These are phyloP conservation scores for Pestalotiopsis sp. DNA, from an alignment of 2,329 filamentous ascomycete genomes.

Conservation along the genomic window DNA sequence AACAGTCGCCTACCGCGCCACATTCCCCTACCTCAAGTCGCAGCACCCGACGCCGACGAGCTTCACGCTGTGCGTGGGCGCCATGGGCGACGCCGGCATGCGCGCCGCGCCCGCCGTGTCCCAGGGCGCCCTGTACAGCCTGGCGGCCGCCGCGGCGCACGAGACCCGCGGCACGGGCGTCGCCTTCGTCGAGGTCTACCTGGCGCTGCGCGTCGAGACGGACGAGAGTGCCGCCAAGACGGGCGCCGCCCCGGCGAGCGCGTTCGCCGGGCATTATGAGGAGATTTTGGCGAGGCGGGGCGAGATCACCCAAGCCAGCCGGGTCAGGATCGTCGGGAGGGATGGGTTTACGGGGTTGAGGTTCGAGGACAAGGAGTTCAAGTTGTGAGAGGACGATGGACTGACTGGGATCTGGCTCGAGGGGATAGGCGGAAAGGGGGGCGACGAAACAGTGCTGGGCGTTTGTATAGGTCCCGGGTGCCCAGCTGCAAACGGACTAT, in stretches of 20 bases:
- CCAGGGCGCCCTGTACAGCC: slow-evolving; percentile 40
- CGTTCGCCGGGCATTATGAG: slow-evolving; percentile 23
- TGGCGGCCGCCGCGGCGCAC: slow-evolving; percentile 31
- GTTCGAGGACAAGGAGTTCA: slow-evolving; percentile 5
- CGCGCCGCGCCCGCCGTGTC: slow-evolving; percentile 29
- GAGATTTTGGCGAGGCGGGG: slow-evolving; percentile 18
- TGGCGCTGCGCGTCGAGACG: slow-evolving; percentile 31
- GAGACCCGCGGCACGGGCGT: slow-evolving; percentile 35
- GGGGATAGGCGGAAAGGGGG: no score
- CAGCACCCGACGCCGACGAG: slow-evolving; percentile 24
- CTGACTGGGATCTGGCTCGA: background rate
- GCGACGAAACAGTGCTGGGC: no score
- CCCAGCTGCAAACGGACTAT: no score
- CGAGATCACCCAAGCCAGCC: slow-evolving; percentile 11
- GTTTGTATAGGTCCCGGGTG: no score
- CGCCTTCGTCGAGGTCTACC: slow-evolving; percentile 43
- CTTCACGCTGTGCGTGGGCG: slow-evolving; percentile 37
- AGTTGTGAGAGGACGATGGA: background rate
- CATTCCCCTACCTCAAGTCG: slow-evolving; percentile 34
- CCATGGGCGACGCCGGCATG: slow-evolving; percentile 27
- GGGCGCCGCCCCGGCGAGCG: slow-evolving; percentile 19
- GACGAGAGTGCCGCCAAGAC: slow-evolving; percentile 22
- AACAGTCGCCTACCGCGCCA: slow-evolving; percentile 34
- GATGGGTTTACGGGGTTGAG: slow-evolving; percentile 11
- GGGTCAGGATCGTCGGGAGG: slow-evolving; percentile 15